phyloP scores from a whole-genome alignment of 208 protist species.

The Hexamita inflata region DNA sequence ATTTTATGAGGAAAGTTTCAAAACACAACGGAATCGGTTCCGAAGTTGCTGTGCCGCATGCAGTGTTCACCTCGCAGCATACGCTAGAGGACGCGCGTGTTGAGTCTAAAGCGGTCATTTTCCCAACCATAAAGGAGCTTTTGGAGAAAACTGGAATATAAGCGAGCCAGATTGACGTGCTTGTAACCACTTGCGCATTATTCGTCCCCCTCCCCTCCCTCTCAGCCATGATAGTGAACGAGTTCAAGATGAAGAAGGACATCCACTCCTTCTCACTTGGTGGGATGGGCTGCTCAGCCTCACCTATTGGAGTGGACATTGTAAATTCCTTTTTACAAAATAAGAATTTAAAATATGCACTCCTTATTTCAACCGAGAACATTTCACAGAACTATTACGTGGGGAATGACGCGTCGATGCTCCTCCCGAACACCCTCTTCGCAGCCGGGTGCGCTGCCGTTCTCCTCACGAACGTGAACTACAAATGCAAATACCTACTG shows the following conservation, averaged over 20 bases:
- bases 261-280: not conserved
- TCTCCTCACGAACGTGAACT: slow-evolving; percentile 12
- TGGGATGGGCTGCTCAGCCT: slow-evolving; percentile 22
- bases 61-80: slow-evolving; percentile 17
- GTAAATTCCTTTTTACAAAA: no score
- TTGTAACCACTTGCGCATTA: slow-evolving; percentile 3
- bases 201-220: slow-evolving; percentile 5
- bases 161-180: not conserved
- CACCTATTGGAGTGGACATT: slow-evolving; percentile 23
- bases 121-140: slow-evolving; percentile 39
- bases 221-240: slow-evolving; percentile 23
- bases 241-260: not conserved
- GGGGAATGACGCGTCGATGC: slow-evolving; percentile 22
- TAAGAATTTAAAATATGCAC: no score
- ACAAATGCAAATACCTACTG: slow-evolving; percentile 7
- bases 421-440: slow-evolving; percentile 31
- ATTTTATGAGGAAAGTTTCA: slow-evolving; percentile 46
- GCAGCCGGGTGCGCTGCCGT: slow-evolving; percentile 23
- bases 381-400: slow-evolving; percentile 24
- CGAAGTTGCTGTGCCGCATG: slow-evolving; percentile 41
- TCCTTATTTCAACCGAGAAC: slow-evolving; percentile 30
- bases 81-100: slow-evolving; percentile 37
- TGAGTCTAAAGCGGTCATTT: slow-evolving; percentile 40
- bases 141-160: slow-evolving; percentile 39
- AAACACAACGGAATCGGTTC: slow-evolving; percentile 42